Evolutionary conservation across 2,329 filamentous ascomycete species (phyloP).

Genomic region (Tolypocladium tropicale): DNA sequence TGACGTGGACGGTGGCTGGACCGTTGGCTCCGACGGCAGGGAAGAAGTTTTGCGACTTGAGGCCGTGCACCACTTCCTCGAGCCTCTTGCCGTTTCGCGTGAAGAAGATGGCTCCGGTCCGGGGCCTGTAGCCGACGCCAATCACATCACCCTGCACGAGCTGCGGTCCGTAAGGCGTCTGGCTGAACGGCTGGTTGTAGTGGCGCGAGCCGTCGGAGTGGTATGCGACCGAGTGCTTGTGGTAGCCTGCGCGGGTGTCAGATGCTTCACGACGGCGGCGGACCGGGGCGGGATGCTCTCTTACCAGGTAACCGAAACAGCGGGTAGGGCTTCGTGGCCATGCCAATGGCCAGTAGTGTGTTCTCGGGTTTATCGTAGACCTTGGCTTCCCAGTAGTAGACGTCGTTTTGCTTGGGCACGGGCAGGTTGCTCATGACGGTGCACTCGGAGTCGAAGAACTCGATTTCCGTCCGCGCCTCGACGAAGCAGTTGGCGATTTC

Average conservation of each 20-base stretch:
- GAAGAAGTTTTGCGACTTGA: slow-evolving; percentile 96
- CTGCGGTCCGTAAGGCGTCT: slow-evolving; percentile 69
- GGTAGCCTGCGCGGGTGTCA: slow-evolving; percentile 49
- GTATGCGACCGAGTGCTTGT: slow-evolving; percentile 89
- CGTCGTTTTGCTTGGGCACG: slow-evolving; percentile 96
- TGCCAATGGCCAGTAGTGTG: slow-evolving; percentile 79
- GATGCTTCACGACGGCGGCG: background rate
- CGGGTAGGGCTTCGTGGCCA: slow-evolving; percentile 95
- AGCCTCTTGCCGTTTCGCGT: slow-evolving; percentile 96
- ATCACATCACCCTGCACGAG: slow-evolving; percentile 93
- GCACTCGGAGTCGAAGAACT: slow-evolving; percentile 97
- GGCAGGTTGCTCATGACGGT: slow-evolving; percentile 95
- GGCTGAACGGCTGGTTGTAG: slow-evolving; percentile 83
- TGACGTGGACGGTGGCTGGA: slow-evolving; percentile 86
- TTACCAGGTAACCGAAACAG: slow-evolving; percentile 86
- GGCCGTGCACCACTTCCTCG: slow-evolving; percentile 84
- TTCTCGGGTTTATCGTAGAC: slow-evolving; percentile 93
- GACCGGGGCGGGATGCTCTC: slow-evolving; percentile 14
- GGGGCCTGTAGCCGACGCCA: slow-evolving; percentile 87
- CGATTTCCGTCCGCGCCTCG: slow-evolving; percentile 89
- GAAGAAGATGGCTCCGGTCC: slow-evolving; percentile 93
- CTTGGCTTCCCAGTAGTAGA: slow-evolving; percentile 99
- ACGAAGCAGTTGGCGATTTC: slow-evolving; percentile 99
- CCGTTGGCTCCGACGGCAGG: slow-evolving; percentile 94
- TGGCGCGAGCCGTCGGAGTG: slow-evolving; percentile 77